Evolutionary conservation across 768 basidiomycete genomes (phyloP), one percentile per base, ranked within the genome.

Genomic region (Pleurotus sapidus): DNA sequence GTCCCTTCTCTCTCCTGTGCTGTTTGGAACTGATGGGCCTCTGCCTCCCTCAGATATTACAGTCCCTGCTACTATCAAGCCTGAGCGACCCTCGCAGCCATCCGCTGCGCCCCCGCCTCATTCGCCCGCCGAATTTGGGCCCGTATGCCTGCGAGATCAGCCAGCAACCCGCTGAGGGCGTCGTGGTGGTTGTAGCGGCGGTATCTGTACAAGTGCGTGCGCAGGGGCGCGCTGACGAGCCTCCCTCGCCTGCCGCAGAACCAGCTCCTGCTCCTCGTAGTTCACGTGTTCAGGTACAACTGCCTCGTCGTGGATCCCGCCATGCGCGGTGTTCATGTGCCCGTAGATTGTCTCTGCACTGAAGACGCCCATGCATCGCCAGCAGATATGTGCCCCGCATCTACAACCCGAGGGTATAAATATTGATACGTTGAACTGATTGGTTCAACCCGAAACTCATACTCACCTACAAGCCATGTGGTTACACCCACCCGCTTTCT

Each of bases 401-500:
- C 50, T 53, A 23, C 17, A 15, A 18, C 12, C n/a, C 5, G 25
- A 8, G 27, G 27, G 27, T 5, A 4, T 27, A 27, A 27, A 27
- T 27, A 27, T 4, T 27, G 27, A 27, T 27, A 27, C 4, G 7
- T 27, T 27, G 20, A 20, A 20, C 20, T 20, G 20, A 20, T 20
- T 20, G 20, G 20, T 20, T 20, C 20, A 20, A 20, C 20, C 20
- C 20, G 20, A 20, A 1, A 51, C 8, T 15, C 23, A 6, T 18
- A 25, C 49, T 34, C 37, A 85, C 53, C 56, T 69, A 63, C 83
- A 85, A 1, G 63, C 59, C 69, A 84, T 77, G 62, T 83, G 83
- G 64, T 84, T 82, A 66, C 83, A 85, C 0, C 83, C 83, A 23
- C 71, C 78, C 4, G 60, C 72, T 64, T 82, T 84, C 64, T 81